Conservation (phyloP, 805 yeast genomes). For the Starmerella riodocensis region DNA sequence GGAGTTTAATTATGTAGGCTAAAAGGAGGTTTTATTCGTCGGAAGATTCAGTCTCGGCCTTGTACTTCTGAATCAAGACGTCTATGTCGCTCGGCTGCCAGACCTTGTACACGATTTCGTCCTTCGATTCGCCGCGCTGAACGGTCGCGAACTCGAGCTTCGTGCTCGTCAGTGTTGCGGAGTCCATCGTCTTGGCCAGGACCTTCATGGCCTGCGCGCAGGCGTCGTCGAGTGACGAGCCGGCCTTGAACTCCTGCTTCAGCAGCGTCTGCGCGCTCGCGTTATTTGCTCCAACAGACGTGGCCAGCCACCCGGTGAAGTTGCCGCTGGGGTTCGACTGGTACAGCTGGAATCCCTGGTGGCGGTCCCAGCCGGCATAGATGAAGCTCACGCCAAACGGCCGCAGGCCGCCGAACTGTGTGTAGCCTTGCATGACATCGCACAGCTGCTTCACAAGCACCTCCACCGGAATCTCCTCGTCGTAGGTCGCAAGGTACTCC, state of each 20-base stretch:
- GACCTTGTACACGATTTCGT: slow-evolving; percentile 49
- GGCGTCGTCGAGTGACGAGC: slow-evolving; percentile 52
- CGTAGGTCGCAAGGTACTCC: slow-evolving; percentile 68
- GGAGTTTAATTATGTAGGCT: neutral
- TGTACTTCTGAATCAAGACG: slow-evolving; percentile 49
- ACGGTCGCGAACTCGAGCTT: slow-evolving; percentile 81
- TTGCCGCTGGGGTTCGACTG: slow-evolving; percentile 96
- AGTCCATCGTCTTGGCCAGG: slow-evolving; percentile 85
- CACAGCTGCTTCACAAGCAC: slow-evolving; percentile 75
- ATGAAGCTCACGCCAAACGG: slow-evolving; percentile 96
- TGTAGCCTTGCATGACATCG: slow-evolving; percentile 92
- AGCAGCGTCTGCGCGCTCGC: slow-evolving; percentile 90
- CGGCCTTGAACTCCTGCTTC: slow-evolving; percentile 89
- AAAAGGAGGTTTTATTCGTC: neutral
- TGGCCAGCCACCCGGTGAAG: slow-evolving; percentile 97
- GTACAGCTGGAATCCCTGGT: slow-evolving; percentile 79
- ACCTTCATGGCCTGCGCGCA: slow-evolving; percentile 81
- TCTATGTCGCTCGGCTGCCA: slow-evolving; percentile 76
- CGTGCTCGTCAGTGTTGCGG: slow-evolving; percentile 70
- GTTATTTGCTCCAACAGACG: slow-evolving; percentile 90
- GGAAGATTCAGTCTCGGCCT: slow-evolving; percentile 13
- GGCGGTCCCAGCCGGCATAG: slow-evolving; percentile 89
- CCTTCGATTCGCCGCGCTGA: slow-evolving; percentile 12
- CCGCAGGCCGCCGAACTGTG: slow-evolving; percentile 96
- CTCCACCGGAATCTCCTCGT: slow-evolving; percentile 90